These are phyloP conservation scores for Gnomoniopsis sp. DNA, from an alignment of 2,329 filamentous ascomycete species.

Conservation along the genomic window DNA sequence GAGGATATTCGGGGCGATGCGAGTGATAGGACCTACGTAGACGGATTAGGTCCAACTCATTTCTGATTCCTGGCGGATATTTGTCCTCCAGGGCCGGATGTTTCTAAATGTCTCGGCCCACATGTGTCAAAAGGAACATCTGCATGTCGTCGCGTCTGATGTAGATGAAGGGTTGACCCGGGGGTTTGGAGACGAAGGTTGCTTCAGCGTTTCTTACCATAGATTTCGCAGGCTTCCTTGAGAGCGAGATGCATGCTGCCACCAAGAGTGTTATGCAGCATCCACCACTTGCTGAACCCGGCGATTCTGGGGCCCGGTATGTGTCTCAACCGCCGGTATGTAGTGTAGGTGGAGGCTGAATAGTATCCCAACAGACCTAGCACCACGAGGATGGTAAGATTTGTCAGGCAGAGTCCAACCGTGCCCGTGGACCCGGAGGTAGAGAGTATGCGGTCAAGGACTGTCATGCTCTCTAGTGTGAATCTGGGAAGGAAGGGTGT, in stretches of 20 bases:
- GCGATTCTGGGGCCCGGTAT: conserved; percentile 25
- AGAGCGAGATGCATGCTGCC: conserved; percentile 25
- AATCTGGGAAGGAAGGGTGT: background rate
- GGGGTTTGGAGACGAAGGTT: conserved; percentile 1
- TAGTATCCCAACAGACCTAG: conserved; percentile 18
- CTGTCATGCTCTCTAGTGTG: conserved; percentile 4
- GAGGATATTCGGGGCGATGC: conserved; percentile 26
- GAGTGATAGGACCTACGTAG: conserved; percentile 22
- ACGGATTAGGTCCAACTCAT: background rate
- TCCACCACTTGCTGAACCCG: conserved; percentile 27
- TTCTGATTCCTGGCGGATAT: background rate
- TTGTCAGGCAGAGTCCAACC: conserved; percentile 4
- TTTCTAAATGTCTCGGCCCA: conserved; percentile 11
- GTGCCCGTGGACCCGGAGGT: background rate
- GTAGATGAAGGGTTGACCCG: conserved; percentile 9
- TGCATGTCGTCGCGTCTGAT: conserved; percentile 17
- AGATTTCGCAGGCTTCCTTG: conserved; percentile 23
- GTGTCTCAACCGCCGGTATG: conserved; percentile 25
- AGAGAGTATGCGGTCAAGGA: conserved; percentile 9
- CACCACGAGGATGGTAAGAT: conserved; percentile 9
- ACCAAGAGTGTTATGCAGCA: conserved; percentile 26
- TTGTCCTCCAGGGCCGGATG: background rate
- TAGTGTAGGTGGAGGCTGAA: conserved; percentile 17
- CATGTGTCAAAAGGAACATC: conserved; percentile 11
- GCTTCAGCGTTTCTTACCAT: conserved; percentile 20